Evolutionary conservation across 345 rosid species (phyloP), one percentile per base, ranked within the genome.

Genomic region (Boechera stricta): DNA sequence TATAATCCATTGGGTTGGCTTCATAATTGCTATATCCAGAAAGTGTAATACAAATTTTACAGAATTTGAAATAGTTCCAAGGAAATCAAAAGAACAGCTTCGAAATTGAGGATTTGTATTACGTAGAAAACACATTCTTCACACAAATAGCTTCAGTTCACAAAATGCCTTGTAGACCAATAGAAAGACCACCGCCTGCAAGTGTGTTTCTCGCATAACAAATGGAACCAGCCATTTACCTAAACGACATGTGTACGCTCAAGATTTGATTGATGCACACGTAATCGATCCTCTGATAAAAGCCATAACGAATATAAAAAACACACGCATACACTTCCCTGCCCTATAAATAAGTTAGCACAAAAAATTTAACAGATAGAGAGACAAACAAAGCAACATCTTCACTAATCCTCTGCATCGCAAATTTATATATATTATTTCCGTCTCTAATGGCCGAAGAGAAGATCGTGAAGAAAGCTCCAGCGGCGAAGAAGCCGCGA

Each of bases 181-280:
- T 53, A 80, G 67, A 12, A 12, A 12, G 48, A 45, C 13, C 49
- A 58, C 28, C 13, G 56, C 58, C 47, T 5, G n/a, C 16, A 3
- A 26, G 36, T 72, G 75, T 56, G 54, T 56, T 56, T 31, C 76
- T 74, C 32, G 15, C 39, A 35, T 44, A 16, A 52, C 68, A 67
- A 61, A 74, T 24, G 9, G 41, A 26, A 33, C 10, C 0, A 38
- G 32, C 48, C 31, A 18, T 36, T 21, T 36, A 38, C 1, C 0
- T 21, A 61, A 2, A 24, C 4, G 51, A 84, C 89, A 89, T 87
- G 90, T 87, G 97, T 75, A 72, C 65, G 78, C 16, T 71, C 75
- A 5, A 10, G 83, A 89, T 82, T 1, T 6, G 18, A 5, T 79
- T 79, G 26, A 4, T 6, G 7, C 5, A 65, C 87, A 86, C 77